Evolutionary conservation across 176 grass and related monocot genomes (phyloP).

Genomic region (Phragmites australis): DNA sequence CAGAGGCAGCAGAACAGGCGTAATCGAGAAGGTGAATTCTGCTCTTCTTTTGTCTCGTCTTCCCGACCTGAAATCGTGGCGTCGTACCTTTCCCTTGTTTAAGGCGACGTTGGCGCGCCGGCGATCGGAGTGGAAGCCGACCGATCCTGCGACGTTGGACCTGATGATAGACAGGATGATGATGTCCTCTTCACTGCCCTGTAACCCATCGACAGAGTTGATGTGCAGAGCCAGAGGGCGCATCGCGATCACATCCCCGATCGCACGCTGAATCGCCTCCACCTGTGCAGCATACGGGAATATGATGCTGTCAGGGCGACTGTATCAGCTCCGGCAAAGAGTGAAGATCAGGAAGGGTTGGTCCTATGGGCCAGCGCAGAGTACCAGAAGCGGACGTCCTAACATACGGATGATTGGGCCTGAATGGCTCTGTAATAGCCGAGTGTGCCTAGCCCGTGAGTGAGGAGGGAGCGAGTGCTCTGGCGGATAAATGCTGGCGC

Average conservation of each 20-base stretch:
- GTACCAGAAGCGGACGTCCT: too few species aligned
- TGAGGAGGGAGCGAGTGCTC: too few species aligned
- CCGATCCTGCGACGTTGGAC: slow-evolving; percentile 43
- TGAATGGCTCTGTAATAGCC: too few species aligned
- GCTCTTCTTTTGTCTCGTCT: neutral
- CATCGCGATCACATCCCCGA: neutral
- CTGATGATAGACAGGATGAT: slow-evolving; percentile 70
- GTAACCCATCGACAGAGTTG: slow-evolving; percentile 68
- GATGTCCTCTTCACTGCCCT: slow-evolving; percentile 67
- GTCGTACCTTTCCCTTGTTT: slow-evolving; percentile 55
- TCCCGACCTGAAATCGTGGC: neutral
- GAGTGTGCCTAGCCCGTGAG: too few species aligned
- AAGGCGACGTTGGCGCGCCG: slow-evolving; percentile 58
- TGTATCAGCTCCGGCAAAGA: too few species aligned
- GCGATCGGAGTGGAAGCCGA: slow-evolving; percentile 53
- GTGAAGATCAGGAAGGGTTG: too few species aligned
- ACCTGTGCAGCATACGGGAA: slow-evolving; percentile 47
- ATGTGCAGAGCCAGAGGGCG: slow-evolving; percentile 14
- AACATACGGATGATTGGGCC: too few species aligned
- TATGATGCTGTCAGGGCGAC: too few species aligned
- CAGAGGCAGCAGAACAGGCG: too few species aligned
- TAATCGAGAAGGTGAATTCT: neutral
- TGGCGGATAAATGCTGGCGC: too few species aligned
- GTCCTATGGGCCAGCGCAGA: too few species aligned
- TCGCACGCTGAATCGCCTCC: slow-evolving; percentile 25